A percentile compares a stretch with the other conserved stretches of the same genome.
These are phyloP conservation scores for Botrytis fabae DNA, from an alignment of 2,329 filamentous ascomycete species.

Conservation along the genomic window DNA sequence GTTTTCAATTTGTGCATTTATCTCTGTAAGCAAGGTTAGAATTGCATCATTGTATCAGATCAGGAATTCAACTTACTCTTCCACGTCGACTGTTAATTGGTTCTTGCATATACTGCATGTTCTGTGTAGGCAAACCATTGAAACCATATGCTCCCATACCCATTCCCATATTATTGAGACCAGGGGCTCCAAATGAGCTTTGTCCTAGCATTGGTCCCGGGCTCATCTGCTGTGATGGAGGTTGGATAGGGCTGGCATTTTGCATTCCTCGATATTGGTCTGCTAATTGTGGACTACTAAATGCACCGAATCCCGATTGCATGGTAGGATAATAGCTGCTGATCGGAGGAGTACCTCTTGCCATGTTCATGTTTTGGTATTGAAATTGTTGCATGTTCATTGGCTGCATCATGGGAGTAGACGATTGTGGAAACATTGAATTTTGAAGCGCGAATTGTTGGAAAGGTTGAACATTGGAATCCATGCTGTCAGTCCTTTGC, in stretches of 20 bases:
- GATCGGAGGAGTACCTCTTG: constrained; percentile 53
- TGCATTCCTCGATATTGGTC: constrained; percentile 57
- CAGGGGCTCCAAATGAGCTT: constrained; percentile 51
- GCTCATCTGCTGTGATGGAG: constrained; percentile 44
- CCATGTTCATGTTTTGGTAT: constrained; percentile 52
- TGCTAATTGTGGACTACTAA: constrained; percentile 48
- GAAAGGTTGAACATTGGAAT: constrained; percentile 52
- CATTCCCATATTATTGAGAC: constrained; percentile 50
- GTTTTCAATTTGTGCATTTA: constrained; percentile 15
- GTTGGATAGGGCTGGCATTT: constrained; percentile 53
- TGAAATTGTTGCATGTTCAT: constrained; percentile 56
- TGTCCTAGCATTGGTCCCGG: constrained; percentile 43
- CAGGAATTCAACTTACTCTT: constrained; percentile 48
- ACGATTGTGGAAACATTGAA: constrained; percentile 49
- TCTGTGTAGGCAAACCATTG: constrained; percentile 50
- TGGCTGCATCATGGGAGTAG: constrained; percentile 49
- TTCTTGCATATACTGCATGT: constrained; percentile 55
- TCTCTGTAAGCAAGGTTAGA: constrained; percentile 12
- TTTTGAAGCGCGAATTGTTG: constrained; percentile 52
- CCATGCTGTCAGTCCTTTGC: constrained; percentile 54
- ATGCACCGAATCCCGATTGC: constrained; percentile 57
- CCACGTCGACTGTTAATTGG: constrained; percentile 58
- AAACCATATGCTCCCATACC: constrained; percentile 49
- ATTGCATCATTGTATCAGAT: not conserved
- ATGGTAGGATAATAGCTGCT: constrained; percentile 58